Conservation (phyloP, 352 stramenopile genomes). For the Globisporangium polare region DNA sequence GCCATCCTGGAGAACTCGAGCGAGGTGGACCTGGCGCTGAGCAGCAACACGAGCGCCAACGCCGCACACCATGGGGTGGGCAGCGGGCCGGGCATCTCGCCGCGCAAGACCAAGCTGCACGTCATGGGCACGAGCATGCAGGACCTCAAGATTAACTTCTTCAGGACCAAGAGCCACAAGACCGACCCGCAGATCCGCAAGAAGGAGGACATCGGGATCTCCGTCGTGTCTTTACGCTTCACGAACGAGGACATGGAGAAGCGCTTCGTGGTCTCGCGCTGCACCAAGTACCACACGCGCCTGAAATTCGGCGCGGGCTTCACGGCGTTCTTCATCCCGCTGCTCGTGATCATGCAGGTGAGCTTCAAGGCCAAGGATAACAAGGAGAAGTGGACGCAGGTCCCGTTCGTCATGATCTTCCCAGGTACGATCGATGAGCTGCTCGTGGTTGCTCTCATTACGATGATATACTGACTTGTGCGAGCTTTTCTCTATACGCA, state of each 20-base stretch:
- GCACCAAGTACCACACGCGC: constrained; percentile 68
- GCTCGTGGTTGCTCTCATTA: too few species aligned
- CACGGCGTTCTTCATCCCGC: constrained; percentile 78
- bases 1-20: constrained; percentile 16
- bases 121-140: constrained; percentile 54
- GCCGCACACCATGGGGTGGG: constrained; percentile 1
- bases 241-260: constrained; percentile 66
- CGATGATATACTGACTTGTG: background rate
- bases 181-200: constrained; percentile 26
- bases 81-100: constrained; percentile 12
- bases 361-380: constrained; percentile 74
- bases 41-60: constrained; percentile 29
- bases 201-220: constrained; percentile 80
- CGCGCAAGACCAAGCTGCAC: constrained; percentile 38
- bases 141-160: constrained; percentile 74
- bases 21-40: constrained; percentile 25
- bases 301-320: constrained; percentile 71
- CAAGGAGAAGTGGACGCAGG: constrained; percentile 56
- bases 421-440: constrained; percentile 24
- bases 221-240: constrained; percentile 65
- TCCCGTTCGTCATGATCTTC: constrained; percentile 80
- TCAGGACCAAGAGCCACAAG: constrained; percentile 39
- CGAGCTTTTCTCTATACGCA: background rate
- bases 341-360: constrained; percentile 85
- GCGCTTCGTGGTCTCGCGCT: constrained; percentile 42